Evolutionary conservation across 1,284 basidiomycete genomes (phyloP).

Genomic region (Boletus smithii): DNA sequence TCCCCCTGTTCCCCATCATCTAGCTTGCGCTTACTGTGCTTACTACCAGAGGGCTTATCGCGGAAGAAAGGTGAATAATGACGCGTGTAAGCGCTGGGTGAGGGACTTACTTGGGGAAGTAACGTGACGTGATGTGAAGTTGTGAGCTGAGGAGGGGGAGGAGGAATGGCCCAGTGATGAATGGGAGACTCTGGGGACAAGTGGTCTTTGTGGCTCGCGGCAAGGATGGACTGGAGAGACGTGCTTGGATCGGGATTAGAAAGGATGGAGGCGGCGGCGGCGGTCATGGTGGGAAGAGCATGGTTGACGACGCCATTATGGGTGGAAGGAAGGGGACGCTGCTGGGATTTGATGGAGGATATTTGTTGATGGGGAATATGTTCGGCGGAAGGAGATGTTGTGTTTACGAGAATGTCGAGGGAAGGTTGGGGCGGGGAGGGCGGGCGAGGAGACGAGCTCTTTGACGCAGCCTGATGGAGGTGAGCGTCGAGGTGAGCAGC

Average conservation of each 20-base stretch:
- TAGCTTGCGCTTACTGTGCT: constrained; percentile 65
- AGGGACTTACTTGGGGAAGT: constrained; percentile 30
- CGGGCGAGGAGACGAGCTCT: constrained; percentile 38
- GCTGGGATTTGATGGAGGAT: constrained; percentile 23
- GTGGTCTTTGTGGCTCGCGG: constrained; percentile 46
- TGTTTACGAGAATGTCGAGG: constrained; percentile 43
- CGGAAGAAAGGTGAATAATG: constrained; percentile 16
- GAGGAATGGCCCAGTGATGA: constrained; percentile 40
- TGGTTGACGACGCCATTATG: constrained; percentile 32
- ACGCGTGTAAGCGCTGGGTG: constrained; percentile 33
- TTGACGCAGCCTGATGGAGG: constrained; percentile 35
- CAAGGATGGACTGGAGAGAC: constrained; percentile 63
- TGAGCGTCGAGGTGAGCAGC: constrained; percentile 37
- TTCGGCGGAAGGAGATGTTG: constrained; percentile 29
- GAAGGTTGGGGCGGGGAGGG: constrained; percentile 38
- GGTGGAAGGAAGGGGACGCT: constrained; percentile 16
- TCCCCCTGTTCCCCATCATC: constrained; percentile 67
- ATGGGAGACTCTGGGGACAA: constrained; percentile 36
- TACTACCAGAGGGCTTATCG: constrained; percentile 33
- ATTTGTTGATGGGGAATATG: constrained; percentile 31
- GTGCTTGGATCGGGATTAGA: constrained; percentile 49
- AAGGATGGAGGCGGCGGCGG: constrained; percentile 36
- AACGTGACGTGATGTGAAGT: constrained; percentile 29
- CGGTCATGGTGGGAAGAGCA: constrained; percentile 35
- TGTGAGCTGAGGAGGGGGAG: constrained; percentile 28